A percentile compares a stretch with the other conserved stretches of the same genome.
These are phyloP conservation scores for Lasiodiplodia gonubiensis DNA, from an alignment of 2,329 filamentous ascomycete genomes.

Conservation along the genomic window DNA sequence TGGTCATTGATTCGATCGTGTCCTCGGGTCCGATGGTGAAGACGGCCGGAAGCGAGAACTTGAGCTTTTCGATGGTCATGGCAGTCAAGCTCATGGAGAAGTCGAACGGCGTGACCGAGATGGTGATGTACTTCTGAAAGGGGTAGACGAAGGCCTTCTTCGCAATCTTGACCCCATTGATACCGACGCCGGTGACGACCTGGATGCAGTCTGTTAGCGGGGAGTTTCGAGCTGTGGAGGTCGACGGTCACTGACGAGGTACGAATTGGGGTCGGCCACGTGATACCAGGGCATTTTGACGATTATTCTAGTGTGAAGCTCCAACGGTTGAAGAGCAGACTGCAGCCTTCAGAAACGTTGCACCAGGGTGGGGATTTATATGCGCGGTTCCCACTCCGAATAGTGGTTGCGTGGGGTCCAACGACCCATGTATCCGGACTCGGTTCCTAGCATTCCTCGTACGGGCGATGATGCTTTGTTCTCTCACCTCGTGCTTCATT, in stretches of 20 bases:
- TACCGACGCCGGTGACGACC: constrained; percentile 77
- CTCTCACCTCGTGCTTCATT: neutral
- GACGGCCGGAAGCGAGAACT: constrained; percentile 80
- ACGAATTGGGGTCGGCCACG: constrained; percentile 77
- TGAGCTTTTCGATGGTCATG: constrained; percentile 88
- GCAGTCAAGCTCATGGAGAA: constrained; percentile 83
- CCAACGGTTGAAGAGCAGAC: neutral
- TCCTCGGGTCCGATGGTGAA: constrained; percentile 86
- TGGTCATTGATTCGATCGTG: constrained; percentile 71
- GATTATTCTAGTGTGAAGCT: too few relatives aligned
- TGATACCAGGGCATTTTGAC: constrained; percentile 53
- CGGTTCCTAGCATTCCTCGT: neutral
- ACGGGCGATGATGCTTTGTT: neutral
- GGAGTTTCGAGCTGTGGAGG: neutral
- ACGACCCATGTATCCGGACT: neutral
- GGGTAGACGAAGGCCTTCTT: constrained; percentile 64
- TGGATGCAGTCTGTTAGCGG: neutral
- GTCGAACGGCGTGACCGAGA: constrained; percentile 75
- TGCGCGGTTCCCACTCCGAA: neutral
- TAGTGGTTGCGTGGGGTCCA: neutral
- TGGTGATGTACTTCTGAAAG: constrained; percentile 49
- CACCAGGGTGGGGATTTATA: constrained; percentile 6
- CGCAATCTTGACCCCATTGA: constrained; percentile 75
- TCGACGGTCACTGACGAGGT: constrained; percentile 62
- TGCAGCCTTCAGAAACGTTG: neutral